Evolutionary conservation across 1,139 yeast species (phyloP).

Genomic region (Meyerozyma guilliermondii): DNA sequence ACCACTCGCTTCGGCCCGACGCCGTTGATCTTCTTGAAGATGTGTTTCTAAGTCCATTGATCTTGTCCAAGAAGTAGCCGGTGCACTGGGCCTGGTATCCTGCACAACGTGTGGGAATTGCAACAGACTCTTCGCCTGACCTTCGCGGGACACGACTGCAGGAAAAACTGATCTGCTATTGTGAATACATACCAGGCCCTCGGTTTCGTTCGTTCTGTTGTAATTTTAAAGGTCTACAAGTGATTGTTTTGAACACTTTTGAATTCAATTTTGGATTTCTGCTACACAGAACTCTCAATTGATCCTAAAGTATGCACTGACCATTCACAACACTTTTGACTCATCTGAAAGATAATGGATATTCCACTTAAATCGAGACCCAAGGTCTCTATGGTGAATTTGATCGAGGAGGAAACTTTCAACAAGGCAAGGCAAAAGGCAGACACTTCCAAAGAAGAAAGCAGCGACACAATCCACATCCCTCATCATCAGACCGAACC

Average conservation of each 20-base stretch:
- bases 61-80: slow-evolving; percentile 31
- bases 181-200: background rate
- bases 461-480: slow-evolving; percentile 2
- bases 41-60: slow-evolving; percentile 50
- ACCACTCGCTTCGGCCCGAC: slow-evolving; percentile 66
- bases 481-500: slow-evolving; percentile 2
- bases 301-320: background rate
- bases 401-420: slow-evolving; percentile 25
- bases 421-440: slow-evolving; percentile 3
- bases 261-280: background rate
- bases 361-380: slow-evolving; percentile 42
- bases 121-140: background rate
- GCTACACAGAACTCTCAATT: background rate
- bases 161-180: background rate
- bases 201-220: too few relatives aligned
- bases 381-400: slow-evolving; percentile 35
- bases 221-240: too few relatives aligned
- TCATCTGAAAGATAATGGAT: slow-evolving; percentile 21
- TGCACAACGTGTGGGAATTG: background rate
- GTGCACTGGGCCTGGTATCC: background rate
- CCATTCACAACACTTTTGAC: background rate
- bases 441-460: slow-evolving; percentile 3
- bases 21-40: slow-evolving; percentile 68
- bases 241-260: too few relatives aligned
- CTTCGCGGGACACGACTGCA: background rate